Base-by-base conservation (phyloP, 345 rosid species). In the Rubroshorea leprosula region DNA sequence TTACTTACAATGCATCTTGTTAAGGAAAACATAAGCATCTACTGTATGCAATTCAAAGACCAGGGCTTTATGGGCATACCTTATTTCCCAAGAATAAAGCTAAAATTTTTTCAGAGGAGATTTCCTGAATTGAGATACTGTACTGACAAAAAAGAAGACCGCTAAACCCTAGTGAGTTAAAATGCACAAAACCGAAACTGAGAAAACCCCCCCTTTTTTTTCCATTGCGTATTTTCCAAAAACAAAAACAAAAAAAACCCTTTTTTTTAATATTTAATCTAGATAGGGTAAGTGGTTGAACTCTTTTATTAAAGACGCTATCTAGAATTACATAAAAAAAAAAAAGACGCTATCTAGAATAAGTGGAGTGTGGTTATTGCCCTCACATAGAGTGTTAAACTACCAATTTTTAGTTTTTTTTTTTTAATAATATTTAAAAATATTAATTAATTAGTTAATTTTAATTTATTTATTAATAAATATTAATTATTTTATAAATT, bases 171-270 rank as follows among this genome's bases (percentile, higher is more conserved):
- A 44, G 47, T 0, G 47, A 44, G 16, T 44, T 44, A 9, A 10
- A 44, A 44, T n/a, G 47, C 47, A n/a, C 47, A 13, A 44, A 44
- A 44, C 47, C 14, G 47, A 44, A 44, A 44, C 47, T 44, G 47
- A 14, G 5, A 44, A 44, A 41, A 14, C 45, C 5, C 35, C 35
- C 35, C 35, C 9, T 29, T 9, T 29, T 4, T 3, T 29, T 29
- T 29, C 35, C 9, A 3, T 29, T 29, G 5, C 35, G 4, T 9
- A 29, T 29, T 41, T 41, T 41, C 5, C 9, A 29, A 39, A 14
- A 39, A 7, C 2, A 2, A 7, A 19, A 44, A 20, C 62, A 39
- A 11, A 39, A 7, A 7, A 2, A 27, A 27, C 8, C 31, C 8
- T 44, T 44, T 13, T 44, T 44, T 44, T 14, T 13, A 13, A 39